phyloP scores from a whole-genome alignment of 768 basidiomycete genomes.

The Collybia sp. region DNA sequence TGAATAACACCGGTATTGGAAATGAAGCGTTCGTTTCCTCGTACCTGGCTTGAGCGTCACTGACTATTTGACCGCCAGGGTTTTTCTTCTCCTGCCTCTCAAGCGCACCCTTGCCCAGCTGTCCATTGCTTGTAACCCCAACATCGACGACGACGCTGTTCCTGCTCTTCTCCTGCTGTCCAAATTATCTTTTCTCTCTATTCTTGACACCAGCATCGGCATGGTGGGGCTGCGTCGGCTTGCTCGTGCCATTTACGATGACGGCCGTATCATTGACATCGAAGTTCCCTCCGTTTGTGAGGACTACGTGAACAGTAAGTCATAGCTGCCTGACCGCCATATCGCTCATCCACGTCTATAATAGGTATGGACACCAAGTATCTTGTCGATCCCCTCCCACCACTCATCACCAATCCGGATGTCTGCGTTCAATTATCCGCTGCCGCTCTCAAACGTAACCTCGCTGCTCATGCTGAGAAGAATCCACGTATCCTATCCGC shows the following conservation, averaged over 20 bases:
- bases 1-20: conserved; percentile 51
- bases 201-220: conserved; percentile 47
- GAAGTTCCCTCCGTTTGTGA: conserved; percentile 52
- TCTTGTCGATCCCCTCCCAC: conserved; percentile 38
- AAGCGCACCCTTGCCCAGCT: conserved; percentile 50
- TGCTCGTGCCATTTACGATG: conserved; percentile 27
- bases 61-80: conserved; percentile 25
- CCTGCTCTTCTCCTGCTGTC: conserved; percentile 47
- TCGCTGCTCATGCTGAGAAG: conserved; percentile 46
- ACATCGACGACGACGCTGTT: conserved; percentile 51
- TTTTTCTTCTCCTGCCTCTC: conserved; percentile 54
- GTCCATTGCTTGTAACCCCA: conserved; percentile 45
- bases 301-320: conserved; percentile 48
- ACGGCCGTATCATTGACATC: conserved; percentile 39
- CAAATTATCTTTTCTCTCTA: conserved; percentile 44
- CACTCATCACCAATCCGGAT: conserved; percentile 42
- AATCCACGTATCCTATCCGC: conserved; percentile 39
- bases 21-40: conserved; percentile 51
- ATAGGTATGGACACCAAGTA: conserved; percentile 46
- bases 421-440: conserved; percentile 37
- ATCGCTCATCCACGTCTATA: not conserved
- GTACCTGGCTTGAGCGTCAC: not conserved
- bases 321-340: not conserved
- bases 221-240: conserved; percentile 58
- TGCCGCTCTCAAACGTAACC: conserved; percentile 49